Evolutionary conservation across 805 yeast species (phyloP), one percentile per base, ranked within the genome.

Genomic region (Debaryomyces hansenii): DNA sequence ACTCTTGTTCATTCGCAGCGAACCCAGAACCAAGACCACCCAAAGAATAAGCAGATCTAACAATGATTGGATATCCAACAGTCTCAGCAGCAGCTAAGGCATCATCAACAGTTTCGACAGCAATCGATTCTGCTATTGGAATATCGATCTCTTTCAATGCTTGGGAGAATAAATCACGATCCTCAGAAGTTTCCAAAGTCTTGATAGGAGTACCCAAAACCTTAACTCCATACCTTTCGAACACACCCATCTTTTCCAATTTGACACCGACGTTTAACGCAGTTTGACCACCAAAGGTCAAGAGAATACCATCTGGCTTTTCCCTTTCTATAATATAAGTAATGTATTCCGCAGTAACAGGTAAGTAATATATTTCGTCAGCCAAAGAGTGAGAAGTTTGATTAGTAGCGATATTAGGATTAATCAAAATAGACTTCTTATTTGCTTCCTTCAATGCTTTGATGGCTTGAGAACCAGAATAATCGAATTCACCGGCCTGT

Each of bases 11-110:
- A 67, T 89, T 85, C 57, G 80, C 78, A 47, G 99, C 99, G 63
- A 92, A 92, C 35, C 99, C 99, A 28, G 98, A 92, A 46, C 99
- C 99, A 51, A 92, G 79, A 58, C 99, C 99, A 66, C 99, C 99
- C 39, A 92, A 76, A 6, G 99, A 96, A 65, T 86, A 92, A 18
- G 99, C 99, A 39, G 98, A 90, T 74, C 99, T 86, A 48, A 94
- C 96, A 72, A 92, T 92, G 60, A 92, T 89, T 45, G 99, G 99
- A 71, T 91, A 92, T 8, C 97, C 96, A 51, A 92, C 89, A 40
- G 70, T 62, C 37, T 78, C 83, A 41, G 97, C 99, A 44, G 99
- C 98, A n/a, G 69, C 73, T 51, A 94, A 74, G 20, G 99, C 97
- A 59, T 88, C 96, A 54, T 92, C 97, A 37, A 94, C 87, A 42